Base-by-base conservation (phyloP, 768 basidiomycete species). In the Macrocybe gigantea region DNA sequence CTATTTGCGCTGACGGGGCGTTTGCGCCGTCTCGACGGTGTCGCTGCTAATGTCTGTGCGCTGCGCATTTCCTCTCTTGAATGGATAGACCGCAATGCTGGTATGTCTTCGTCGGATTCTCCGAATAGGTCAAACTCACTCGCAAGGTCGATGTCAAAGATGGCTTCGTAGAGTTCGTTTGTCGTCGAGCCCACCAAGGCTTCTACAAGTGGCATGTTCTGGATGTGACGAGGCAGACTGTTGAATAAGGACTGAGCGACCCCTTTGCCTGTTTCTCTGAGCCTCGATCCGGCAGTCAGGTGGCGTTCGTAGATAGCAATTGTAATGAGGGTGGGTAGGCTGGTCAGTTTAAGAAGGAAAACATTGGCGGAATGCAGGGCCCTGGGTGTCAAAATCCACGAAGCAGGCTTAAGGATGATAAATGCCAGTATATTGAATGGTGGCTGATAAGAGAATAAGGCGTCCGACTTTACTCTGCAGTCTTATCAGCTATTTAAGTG, bases 371-470 rank as follows among this genome's bases (percentile, higher is more conserved):
- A 75, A 58, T 96, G 93, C n/a, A 95, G 67, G 7, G 79, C 73
- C 34, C 89, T 78, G 2, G 92, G 89, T 3, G 83, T 75, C 11
- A 92, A 65, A 36, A 89, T 57, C 64, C 77, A 93, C 53, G 83
- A 85, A 22, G 84, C 73, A 9, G 93, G 90, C 60, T 88, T 85
- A 42, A 95, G 75, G 49, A 95, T 71, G 30, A 81, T 48, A 61
- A 93, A 83, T 1, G 93, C 93, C 13, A 88, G 67, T 13, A 91
- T 68, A 57, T 90, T 92, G 75, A 92, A 91, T 1, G 93, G 93
- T 1, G 89, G 90, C 54, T 93, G 88, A 57, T 96, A 95, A 41
- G 86, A 91, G 69, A 94, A 91, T 12, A 96, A 71, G 1, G 88
- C 88, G 60, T 94, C 91, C 2, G 85, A 83, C 60, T 93, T 93